A percentile compares a stretch with the other conserved stretches of the same genome.
Evolutionary conservation across 306 rosid species (phyloP).

Genomic region (Rosa lucieae): DNA sequence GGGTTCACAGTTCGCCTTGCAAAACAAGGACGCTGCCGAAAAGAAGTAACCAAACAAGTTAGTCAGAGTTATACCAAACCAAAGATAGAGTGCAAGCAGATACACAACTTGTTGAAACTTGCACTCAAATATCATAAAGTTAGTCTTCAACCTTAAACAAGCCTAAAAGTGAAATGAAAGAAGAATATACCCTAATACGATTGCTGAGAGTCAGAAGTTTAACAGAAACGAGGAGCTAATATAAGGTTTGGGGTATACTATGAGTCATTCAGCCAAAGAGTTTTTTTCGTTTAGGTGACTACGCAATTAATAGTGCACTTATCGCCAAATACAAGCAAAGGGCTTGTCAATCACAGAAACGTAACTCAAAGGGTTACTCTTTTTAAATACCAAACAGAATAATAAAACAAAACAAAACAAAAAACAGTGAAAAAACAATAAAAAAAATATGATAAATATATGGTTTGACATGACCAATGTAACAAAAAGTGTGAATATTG

Average conservation of each 20-base stretch:
- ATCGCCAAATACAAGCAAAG: not conserved
- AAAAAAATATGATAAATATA: not conserved
- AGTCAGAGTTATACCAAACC: slow-evolving; percentile 16
- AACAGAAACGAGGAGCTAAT: not conserved
- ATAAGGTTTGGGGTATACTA: not conserved
- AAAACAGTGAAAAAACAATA: not conserved
- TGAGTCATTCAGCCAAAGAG: slow-evolving; percentile 3
- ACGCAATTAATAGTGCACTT: slow-evolving; percentile 6
- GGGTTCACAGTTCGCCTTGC: slow-evolving; percentile 58
- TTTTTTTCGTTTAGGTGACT: not conserved
- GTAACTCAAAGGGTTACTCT: not conserved
- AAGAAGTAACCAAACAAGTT: slow-evolving; percentile 26
- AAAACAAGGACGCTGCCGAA: slow-evolving; percentile 63
- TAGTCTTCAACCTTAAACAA: not conserved
- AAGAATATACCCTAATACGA: not conserved
- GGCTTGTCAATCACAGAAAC: not conserved
- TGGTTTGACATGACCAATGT: not conserved
- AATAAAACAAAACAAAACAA: not conserved
- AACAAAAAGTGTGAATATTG: not conserved
- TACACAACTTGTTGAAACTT: not conserved
- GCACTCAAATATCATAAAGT: not conserved
- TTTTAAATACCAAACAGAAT: not conserved
- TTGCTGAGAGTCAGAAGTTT: not conserved
- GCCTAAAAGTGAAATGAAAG: too few relatives aligned
- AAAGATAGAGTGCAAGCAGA: not conserved